Evolutionary conservation across 495 filamentous ascomycete species (phyloP).

Genomic region (Aspergillus sclerotiicarbonarius): DNA sequence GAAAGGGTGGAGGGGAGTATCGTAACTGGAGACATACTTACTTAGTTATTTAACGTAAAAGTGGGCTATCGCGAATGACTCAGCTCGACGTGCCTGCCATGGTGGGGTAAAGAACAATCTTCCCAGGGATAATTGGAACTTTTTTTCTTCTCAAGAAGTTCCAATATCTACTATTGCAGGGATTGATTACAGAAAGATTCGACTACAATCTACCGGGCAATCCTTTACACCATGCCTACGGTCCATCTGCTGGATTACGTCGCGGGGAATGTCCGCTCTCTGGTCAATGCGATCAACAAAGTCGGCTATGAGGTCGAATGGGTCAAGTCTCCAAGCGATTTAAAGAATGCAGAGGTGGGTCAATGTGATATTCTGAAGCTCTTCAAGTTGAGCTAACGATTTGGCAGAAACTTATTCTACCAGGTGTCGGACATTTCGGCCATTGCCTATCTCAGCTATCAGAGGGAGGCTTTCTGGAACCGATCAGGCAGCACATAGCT

Average conservation of each 20-base stretch:
- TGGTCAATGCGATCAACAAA: slow-evolving; percentile 96
- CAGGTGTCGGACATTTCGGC: slow-evolving; percentile 95
- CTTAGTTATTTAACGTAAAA: neutral
- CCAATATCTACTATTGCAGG: neutral
- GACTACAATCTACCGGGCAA: neutral
- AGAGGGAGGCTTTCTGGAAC: slow-evolving; percentile 73
- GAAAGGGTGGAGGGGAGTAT: too few relatives aligned
- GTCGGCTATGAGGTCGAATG: slow-evolving; percentile 90
- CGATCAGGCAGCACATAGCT: slow-evolving; percentile 75
- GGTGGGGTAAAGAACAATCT: slow-evolving; percentile 1
- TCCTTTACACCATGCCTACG: slow-evolving; percentile 65
- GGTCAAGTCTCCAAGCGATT: slow-evolving; percentile 80
- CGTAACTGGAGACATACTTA: too few relatives aligned
- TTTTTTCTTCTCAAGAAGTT: neutral
- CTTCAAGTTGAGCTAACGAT: slow-evolving; percentile 21
- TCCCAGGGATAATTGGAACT: neutral
- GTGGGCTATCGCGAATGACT: slow-evolving; percentile 6
- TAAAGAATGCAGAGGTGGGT: slow-evolving; percentile 77
- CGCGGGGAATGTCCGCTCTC: slow-evolving; percentile 86
- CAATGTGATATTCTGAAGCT: neutral
- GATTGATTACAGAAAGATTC: neutral
- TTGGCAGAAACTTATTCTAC: slow-evolving; percentile 78
- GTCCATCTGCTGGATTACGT: slow-evolving; percentile 90
- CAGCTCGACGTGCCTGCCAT: slow-evolving; percentile 2
- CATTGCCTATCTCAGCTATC: slow-evolving; percentile 86